Evolutionary conservation across 305 asterid species (phyloP).

Genomic region (Solanum hybrid): DNA sequence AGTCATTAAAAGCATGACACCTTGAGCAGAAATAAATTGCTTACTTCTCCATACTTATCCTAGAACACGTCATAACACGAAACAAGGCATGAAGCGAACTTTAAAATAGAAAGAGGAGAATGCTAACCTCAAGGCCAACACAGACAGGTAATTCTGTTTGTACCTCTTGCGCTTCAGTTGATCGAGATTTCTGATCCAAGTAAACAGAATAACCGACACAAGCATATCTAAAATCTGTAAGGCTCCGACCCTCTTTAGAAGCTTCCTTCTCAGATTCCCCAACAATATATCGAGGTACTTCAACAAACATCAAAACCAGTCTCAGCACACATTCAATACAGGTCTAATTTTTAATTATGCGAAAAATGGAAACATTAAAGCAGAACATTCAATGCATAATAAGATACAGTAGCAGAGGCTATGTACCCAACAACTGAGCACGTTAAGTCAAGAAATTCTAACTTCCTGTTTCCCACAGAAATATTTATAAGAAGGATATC

Average conservation of each 20-base stretch:
- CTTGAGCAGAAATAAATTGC: not conserved
- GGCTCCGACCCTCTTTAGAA: conserved; percentile 62
- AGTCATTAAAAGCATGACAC: not conserved
- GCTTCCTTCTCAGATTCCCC: conserved; percentile 67
- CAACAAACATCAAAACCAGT: conserved; percentile 20
- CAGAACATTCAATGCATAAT: not conserved
- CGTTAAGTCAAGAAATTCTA: not conserved
- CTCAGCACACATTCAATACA: conserved; percentile 1
- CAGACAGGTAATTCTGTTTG: conserved; percentile 69
- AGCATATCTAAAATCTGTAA: conserved; percentile 64
- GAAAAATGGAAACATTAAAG: not conserved
- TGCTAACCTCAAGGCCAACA: conserved; percentile 79
- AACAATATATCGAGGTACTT: conserved; percentile 56
- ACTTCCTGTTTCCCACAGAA: not conserved
- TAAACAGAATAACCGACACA: conserved; percentile 85
- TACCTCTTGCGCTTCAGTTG: conserved; percentile 30
- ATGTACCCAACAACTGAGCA: not conserved
- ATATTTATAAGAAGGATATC: not conserved
- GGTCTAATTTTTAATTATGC: not conserved
- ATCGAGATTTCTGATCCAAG: conserved; percentile 36
- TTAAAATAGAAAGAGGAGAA: conserved; percentile 3
- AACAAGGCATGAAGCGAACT: not conserved
- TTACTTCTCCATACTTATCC: not conserved
- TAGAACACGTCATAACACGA: not conserved
- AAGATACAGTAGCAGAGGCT: not conserved